Evolutionary conservation across 352 stramenopile genomes (phyloP).

Genomic region (Phytophthora chlamydospora): DNA sequence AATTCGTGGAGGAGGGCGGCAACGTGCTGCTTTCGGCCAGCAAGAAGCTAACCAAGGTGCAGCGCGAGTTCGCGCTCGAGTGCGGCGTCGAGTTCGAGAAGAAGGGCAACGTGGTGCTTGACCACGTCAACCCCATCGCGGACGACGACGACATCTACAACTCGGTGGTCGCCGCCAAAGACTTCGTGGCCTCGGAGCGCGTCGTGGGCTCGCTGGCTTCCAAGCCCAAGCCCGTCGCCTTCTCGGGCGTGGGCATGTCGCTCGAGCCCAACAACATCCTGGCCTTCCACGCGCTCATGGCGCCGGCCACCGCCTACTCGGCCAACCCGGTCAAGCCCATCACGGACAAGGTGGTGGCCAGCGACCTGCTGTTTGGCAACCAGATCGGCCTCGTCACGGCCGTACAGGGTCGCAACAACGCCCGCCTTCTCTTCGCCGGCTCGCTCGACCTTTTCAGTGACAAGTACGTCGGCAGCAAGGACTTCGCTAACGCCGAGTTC

Average conservation of each 20-base stretch:
- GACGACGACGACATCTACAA: conserved; percentile 79
- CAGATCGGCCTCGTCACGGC: conserved; percentile 84
- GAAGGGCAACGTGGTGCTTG: conserved; percentile 88
- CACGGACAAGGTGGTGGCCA: conserved; percentile 59
- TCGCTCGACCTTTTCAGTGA: conserved; percentile 92
- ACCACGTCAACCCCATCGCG: conserved; percentile 79
- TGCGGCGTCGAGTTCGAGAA: conserved; percentile 91
- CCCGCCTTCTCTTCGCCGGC: conserved; percentile 85
- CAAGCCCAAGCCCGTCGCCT: conserved; percentile 77
- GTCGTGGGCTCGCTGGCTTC: conserved; percentile 61
- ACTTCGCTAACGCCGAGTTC: conserved; percentile 81
- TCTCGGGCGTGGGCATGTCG: conserved; percentile 80
- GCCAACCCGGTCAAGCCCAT: conserved; percentile 78
- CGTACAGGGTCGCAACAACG: conserved; percentile 92
- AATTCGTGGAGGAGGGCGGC: conserved; percentile 88
- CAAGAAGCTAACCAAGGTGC: conserved; percentile 77
- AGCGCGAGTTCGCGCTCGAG: conserved; percentile 87
- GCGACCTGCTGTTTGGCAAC: conserved; percentile 73
- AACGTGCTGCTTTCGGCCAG: conserved; percentile 83
- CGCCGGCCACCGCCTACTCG: conserved; percentile 84
- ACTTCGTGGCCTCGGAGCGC: conserved; percentile 72
- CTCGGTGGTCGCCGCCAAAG: conserved; percentile 66
- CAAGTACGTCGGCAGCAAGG: conserved; percentile 69
- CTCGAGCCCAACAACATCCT: conserved; percentile 87
- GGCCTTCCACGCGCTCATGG: conserved; percentile 79